Evolutionary conservation across 495 filamentous ascomycete genomes (phyloP).

Genomic region (Corynascus novoguineensis): DNA sequence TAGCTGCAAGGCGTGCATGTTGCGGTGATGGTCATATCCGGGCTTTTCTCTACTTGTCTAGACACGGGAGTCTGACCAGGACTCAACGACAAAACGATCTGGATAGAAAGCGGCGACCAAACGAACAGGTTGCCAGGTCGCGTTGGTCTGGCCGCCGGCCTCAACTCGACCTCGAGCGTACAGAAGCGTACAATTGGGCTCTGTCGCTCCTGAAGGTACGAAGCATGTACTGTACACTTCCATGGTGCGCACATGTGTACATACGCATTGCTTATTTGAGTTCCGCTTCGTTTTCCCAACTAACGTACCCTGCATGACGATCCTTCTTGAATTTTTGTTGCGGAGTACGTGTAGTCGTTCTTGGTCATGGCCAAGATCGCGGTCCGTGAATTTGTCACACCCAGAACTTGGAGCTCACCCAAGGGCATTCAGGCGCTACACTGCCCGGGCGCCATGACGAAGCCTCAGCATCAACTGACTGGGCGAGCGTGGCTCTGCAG

Average conservation of each 20-base stretch:
- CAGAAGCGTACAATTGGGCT: background rate
- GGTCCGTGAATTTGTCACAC: no score
- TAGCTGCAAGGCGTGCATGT: slow-evolving; percentile 1
- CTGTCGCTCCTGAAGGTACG: no score
- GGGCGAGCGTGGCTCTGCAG: background rate
- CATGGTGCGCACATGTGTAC: no score
- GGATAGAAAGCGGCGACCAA: background rate
- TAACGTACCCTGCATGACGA: background rate
- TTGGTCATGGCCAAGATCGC: no score
- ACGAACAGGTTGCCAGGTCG: background rate
- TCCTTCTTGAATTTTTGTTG: background rate
- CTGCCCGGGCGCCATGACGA: background rate
- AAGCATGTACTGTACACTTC: no score
- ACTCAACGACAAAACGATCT: background rate
- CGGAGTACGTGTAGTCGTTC: no score
- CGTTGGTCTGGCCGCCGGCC: slow-evolving; percentile 1
- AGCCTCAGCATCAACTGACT: slow-evolving; percentile 2
- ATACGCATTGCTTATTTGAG: background rate
- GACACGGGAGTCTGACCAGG: background rate
- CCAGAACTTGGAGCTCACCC: no score
- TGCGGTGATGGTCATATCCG: background rate
- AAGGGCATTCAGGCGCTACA: no score
- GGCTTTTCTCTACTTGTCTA: background rate
- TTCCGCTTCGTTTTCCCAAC: background rate
- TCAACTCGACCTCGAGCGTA: background rate